These are phyloP conservation scores for Boletus tylopilopsis DNA, from an alignment of 768 basidiomycete species.

Conservation along the genomic window DNA sequence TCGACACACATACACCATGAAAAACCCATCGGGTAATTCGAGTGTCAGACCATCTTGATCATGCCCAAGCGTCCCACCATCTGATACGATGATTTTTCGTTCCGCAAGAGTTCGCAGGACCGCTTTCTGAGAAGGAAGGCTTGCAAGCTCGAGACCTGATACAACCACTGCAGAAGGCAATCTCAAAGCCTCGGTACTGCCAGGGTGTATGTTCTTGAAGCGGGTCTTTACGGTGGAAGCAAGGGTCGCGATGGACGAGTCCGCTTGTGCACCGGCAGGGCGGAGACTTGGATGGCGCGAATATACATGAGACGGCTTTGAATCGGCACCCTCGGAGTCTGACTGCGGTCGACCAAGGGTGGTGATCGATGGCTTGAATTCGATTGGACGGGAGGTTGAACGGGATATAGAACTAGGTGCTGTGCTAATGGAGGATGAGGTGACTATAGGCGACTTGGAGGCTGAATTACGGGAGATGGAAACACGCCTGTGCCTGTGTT, in stretches of 20 bases:
- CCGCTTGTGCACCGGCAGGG: conserved; percentile 10
- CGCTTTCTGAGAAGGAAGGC: conserved; percentile 51
- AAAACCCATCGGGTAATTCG: conserved; percentile 57
- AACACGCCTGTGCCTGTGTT: conserved; percentile 17
- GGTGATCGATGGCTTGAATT: conserved; percentile 15
- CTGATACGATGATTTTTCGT: conserved; percentile 43
- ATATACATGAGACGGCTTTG: neutral
- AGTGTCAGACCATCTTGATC: conserved; percentile 29
- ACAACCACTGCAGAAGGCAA: conserved; percentile 62
- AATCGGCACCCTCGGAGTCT: conserved; percentile 11
- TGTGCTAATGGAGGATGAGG: conserved; percentile 18
- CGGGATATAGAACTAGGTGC: conserved; percentile 25
- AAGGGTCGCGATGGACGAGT: conserved; percentile 13
- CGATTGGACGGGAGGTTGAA: conserved; percentile 16
- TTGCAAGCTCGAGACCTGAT: conserved; percentile 66
- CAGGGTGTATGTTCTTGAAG: conserved; percentile 12
- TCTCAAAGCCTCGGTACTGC: conserved; percentile 23
- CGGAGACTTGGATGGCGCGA: conserved; percentile 11
- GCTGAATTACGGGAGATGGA: conserved; percentile 20
- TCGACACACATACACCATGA: conserved; percentile 71
- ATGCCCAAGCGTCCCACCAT: conserved; percentile 12
- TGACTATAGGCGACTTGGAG: conserved; percentile 14
- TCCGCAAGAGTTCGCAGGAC: conserved; percentile 52
- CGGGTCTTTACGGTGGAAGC: conserved; percentile 9
- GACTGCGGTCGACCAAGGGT: conserved; percentile 14